Conservation (phyloP, 2,329 filamentous ascomycete genomes). For the Penicillium frequentans region DNA sequence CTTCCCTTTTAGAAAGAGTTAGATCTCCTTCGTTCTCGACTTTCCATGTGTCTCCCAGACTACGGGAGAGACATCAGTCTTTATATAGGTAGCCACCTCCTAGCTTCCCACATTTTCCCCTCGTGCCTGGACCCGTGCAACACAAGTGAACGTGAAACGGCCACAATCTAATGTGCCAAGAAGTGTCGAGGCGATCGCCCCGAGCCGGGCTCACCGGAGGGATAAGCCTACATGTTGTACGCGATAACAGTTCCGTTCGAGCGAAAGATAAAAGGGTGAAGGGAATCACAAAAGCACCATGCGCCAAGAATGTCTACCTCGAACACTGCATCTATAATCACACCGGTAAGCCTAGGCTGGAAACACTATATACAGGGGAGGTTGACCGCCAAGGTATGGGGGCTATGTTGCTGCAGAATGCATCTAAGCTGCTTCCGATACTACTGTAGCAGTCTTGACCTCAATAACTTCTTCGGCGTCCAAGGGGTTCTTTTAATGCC, state of each 20-base stretch:
- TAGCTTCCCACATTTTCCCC: neutral
- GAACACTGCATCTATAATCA: neutral
- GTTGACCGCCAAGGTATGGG: neutral
- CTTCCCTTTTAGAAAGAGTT: too few relatives aligned
- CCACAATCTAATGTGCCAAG: neutral
- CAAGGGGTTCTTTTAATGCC: neutral
- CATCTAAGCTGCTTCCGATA: neutral
- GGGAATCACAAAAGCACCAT: neutral
- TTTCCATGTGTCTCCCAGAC: neutral
- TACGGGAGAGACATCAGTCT: neutral
- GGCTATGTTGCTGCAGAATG: neutral
- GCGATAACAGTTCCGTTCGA: neutral
- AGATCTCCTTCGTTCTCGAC: too few relatives aligned
- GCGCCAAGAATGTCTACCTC: neutral
- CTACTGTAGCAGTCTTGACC: neutral
- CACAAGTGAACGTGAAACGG: neutral
- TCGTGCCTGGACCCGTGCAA: neutral
- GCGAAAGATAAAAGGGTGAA: neutral
- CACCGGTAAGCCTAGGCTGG: neutral
- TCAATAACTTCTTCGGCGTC: neutral
- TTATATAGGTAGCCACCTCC: neutral
- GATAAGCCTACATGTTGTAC: neutral
- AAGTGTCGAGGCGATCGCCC: neutral
- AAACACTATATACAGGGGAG: neutral
- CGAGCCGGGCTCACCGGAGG: neutral